Evolutionary conservation across 2,329 filamentous ascomycete species (phyloP).

Genomic region (Sordariomycetes sp.): DNA sequence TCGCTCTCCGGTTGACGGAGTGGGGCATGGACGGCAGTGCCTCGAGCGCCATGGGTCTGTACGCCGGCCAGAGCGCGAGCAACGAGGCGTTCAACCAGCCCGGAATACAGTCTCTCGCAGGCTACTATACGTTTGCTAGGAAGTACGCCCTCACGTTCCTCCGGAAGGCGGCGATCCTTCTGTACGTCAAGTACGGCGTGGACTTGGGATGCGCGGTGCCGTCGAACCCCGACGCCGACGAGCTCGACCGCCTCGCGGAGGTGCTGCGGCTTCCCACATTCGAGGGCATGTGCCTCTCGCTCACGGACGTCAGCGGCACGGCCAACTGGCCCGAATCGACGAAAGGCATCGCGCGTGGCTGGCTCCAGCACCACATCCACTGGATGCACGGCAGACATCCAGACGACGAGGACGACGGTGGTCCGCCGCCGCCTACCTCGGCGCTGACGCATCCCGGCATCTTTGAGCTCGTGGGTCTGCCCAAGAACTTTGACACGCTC

Average conservation of each 20-base stretch:
- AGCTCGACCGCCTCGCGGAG: constrained; percentile 70
- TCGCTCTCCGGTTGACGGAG: constrained; percentile 34
- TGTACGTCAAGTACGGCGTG: constrained; percentile 80
- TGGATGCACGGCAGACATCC: constrained; percentile 12
- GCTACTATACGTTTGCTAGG: constrained; percentile 48
- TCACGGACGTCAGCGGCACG: constrained; percentile 27
- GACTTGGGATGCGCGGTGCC: constrained; percentile 66
- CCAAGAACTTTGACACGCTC: constrained; percentile 80
- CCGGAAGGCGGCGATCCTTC: constrained; percentile 69
- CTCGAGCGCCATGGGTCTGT: neutral
- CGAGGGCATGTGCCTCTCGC: constrained; percentile 59
- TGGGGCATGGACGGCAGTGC: constrained; percentile 21
- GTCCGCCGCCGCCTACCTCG: constrained; percentile 22
- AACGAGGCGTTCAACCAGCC: constrained; percentile 41
- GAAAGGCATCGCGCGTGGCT: constrained; percentile 42
- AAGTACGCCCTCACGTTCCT: constrained; percentile 86
- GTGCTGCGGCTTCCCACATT: constrained; percentile 65
- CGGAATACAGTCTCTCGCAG: constrained; percentile 36
- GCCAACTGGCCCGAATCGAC: constrained; percentile 7
- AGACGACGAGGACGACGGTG: neutral
- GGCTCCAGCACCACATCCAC: constrained; percentile 54
- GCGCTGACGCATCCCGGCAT: constrained; percentile 71
- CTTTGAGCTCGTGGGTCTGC: constrained; percentile 85
- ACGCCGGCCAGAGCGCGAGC: neutral
- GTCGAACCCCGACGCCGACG: constrained; percentile 51